Percentiles rank a stretch among this genome's conserved stretches.
Conservation (phyloP, 2,329 filamentous ascomycete species). For the Lasiodiplodia theobromae region DNA sequence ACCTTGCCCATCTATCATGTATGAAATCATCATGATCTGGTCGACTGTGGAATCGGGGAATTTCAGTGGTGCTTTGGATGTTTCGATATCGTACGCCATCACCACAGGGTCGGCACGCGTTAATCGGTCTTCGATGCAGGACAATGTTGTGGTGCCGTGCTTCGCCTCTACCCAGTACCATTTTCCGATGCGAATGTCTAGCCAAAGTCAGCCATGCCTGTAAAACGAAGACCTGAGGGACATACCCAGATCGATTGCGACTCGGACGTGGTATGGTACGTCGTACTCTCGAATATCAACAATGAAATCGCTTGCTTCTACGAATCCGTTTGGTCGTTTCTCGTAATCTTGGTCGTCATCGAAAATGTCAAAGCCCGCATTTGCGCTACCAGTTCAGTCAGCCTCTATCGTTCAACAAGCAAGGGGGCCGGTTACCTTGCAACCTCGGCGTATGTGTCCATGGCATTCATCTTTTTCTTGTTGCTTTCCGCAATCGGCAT, state of each 20-base stretch:
- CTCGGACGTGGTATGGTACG: conserved; percentile 98
- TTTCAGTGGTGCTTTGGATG: conserved; percentile 92
- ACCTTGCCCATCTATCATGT: conserved; percentile 99
- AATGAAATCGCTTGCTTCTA: conserved; percentile 95
- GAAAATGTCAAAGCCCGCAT: conserved; percentile 91
- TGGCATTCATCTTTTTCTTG: conserved; percentile 92
- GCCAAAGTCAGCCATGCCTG: conserved; percentile 29
- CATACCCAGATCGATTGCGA: conserved; percentile 90
- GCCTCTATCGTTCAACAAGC: conserved; percentile 28
- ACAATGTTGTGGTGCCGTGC: conserved; percentile 84
- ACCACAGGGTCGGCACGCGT: conserved; percentile 95
- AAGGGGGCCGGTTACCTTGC: conserved; percentile 69
- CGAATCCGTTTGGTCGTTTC: conserved; percentile 77
- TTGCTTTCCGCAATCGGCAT: conserved; percentile 95
- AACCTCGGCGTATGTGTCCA: conserved; percentile 98
- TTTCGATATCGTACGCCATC: conserved; percentile 99
- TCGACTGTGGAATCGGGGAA: conserved; percentile 95
- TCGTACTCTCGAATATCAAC: conserved; percentile 99
- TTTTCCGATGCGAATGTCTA: conserved; percentile 92
- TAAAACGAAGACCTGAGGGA: conserved; percentile 9
- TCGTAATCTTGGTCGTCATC: conserved; percentile 87
- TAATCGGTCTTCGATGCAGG: conserved; percentile 84
- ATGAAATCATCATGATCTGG: conserved; percentile 99
- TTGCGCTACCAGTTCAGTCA: conserved; percentile 61
- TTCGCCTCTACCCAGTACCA: conserved; percentile 98